phyloP scores from a whole-genome alignment of 2,329 filamentous ascomycete species.

The Aspergillus sp. region DNA sequence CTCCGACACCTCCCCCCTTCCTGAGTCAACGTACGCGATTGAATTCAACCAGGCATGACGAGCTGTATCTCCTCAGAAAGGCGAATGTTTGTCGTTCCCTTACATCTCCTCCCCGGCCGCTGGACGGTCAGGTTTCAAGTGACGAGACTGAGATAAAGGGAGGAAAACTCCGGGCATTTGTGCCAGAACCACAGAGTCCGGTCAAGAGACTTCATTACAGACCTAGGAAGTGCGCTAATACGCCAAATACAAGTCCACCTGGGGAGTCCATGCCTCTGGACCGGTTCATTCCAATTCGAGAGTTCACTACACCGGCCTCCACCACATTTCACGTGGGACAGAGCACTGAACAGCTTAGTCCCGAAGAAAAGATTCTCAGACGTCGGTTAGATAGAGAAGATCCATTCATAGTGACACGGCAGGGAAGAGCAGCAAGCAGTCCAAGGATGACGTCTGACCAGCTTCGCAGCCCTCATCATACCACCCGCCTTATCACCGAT shows the following conservation, averaged over 20 bases:
- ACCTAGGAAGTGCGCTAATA: neutral
- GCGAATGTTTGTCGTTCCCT: no score
- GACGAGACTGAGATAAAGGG: no score
- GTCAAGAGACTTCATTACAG: neutral
- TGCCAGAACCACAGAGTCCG: neutral
- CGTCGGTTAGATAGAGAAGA: slow-evolving; percentile 45
- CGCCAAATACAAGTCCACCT: neutral
- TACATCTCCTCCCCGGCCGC: no score
- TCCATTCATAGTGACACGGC: slow-evolving; percentile 50
- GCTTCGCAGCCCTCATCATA: slow-evolving; percentile 25
- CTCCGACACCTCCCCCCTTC: slow-evolving; percentile 7
- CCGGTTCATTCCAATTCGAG: slow-evolving; percentile 56
- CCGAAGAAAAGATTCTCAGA: slow-evolving; percentile 47
- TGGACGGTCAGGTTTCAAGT: no score
- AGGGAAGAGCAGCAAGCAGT: slow-evolving; percentile 19
- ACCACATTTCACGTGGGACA: slow-evolving; percentile 55
- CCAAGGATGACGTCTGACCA: slow-evolving; percentile 11
- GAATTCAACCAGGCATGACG: neutral
- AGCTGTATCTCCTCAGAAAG: no score
- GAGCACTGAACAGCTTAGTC: slow-evolving; percentile 43
- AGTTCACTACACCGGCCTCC: slow-evolving; percentile 39
- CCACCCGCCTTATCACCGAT: slow-evolving; percentile 35
- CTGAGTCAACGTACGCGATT: neutral
- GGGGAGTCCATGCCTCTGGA: slow-evolving; percentile 45
- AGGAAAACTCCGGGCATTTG: no score